Evolutionary conservation across 192 early-diverging fungal genomes (phyloP).

Genomic region (Umbelopsis sp.): DNA sequence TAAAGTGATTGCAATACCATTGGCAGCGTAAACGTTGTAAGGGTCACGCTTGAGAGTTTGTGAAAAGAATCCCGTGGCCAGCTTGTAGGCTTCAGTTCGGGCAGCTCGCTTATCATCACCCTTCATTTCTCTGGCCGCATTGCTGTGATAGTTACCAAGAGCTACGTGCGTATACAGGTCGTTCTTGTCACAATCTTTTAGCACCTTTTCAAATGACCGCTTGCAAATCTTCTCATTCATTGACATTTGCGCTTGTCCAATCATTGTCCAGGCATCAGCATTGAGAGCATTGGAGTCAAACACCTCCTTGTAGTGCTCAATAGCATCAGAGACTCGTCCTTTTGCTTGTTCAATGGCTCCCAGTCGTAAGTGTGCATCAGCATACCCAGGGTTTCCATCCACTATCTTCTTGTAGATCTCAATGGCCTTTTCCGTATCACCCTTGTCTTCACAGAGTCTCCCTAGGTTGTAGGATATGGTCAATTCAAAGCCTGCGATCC

Average conservation of each 20-base stretch:
- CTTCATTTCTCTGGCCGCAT: slow-evolving; percentile 59
- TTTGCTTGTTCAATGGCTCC: slow-evolving; percentile 64
- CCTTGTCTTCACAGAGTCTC: slow-evolving; percentile 65
- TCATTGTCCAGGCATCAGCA: slow-evolving; percentile 66
- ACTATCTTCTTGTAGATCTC: slow-evolving; percentile 67
- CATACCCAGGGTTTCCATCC: slow-evolving; percentile 66
- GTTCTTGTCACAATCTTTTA: slow-evolving; percentile 75
- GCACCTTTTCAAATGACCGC: slow-evolving; percentile 75
- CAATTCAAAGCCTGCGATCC: slow-evolving; percentile 26
- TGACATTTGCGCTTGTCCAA: slow-evolving; percentile 67
- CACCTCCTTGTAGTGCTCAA: slow-evolving; percentile 63
- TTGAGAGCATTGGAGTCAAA: slow-evolving; percentile 64
- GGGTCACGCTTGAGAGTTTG: slow-evolving; percentile 71
- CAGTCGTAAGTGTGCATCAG: slow-evolving; percentile 76
- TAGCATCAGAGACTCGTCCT: slow-evolving; percentile 58
- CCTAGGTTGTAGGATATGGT: slow-evolving; percentile 81
- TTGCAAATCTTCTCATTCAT: slow-evolving; percentile 67
- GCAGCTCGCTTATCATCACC: slow-evolving; percentile 28
- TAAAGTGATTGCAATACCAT: slow-evolving; percentile 83
- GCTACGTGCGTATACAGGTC: slow-evolving; percentile 78
- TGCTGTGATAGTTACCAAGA: slow-evolving; percentile 81
- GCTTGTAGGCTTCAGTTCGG: slow-evolving; percentile 56
- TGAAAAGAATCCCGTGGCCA: slow-evolving; percentile 82
- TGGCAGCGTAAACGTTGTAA: slow-evolving; percentile 76
- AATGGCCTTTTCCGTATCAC: slow-evolving; percentile 58